Evolutionary conservation across 176 grass and related monocot genomes (phyloP), one percentile per base, ranked within the genome.

Genomic region (Oryza rufipogon): DNA sequence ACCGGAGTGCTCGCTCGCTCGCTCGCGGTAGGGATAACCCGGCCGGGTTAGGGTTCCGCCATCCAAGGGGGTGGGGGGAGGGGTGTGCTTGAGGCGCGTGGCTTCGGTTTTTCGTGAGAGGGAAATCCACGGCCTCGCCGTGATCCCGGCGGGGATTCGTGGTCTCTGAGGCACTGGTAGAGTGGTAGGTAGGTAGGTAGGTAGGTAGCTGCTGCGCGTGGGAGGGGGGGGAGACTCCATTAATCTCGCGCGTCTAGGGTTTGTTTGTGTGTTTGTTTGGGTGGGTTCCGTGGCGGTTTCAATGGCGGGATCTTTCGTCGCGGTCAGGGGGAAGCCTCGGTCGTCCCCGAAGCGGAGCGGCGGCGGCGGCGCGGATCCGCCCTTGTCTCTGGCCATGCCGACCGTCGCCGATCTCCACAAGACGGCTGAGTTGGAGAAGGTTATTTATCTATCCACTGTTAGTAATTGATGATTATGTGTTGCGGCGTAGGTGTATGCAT

Each of bases 401-500:
- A 83, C 83, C 23, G 69, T 93, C 75, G 81, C 77, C 17, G 96
- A 98, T 81, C 85, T 88, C 49, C 91, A 91, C 80, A 89, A 87
- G 81, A 95, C 92, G 10, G 47, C 9, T 9, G 93, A 95, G 73
- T 45, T 98, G 65, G 93, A 95, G 83, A 95, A 87, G 91, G 96
- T 96, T 32, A 12, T 15, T 15, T 36, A 36, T 36, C 30, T 76
- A 38, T 38, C 36, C 42, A 0, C 54, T 54, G 66, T 64, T 19
- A 2, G 54, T 32, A 32, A 32, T 71, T 66, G 33, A 66, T 66
- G 33, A 66, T 54, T 64, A 36, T 52, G 7, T 70, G 63, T 30
- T 64, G 58, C 22, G 8, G 66, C 68, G n/a, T 56, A 70, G 16
- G 2, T 26, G n/a, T 52, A 47, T 44, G 42, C 42, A 14, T 49